A percentile compares a stretch with the other conserved stretches of the same genome.
Conservation (phyloP, 2,329 filamentous ascomycete genomes). For the Hymenoscyphus linearis region DNA sequence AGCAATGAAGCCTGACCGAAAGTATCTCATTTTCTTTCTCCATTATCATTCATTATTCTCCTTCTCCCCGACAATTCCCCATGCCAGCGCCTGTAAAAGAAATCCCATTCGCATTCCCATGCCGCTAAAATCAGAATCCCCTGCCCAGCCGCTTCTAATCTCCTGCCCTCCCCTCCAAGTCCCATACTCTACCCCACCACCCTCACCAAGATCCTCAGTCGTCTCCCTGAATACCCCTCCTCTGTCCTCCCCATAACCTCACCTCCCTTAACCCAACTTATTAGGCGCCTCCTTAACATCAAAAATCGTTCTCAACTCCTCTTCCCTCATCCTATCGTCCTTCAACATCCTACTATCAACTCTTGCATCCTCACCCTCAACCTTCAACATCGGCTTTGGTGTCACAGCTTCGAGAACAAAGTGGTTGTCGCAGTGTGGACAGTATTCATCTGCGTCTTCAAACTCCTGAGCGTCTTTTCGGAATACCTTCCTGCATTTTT, state of each 20-base stretch:
- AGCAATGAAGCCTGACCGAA: constrained; percentile 23
- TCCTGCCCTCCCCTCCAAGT: no score
- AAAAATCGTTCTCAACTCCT: constrained; percentile 63
- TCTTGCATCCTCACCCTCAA: constrained; percentile 87
- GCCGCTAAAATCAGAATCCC: constrained; percentile 25
- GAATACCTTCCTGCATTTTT: constrained; percentile 98
- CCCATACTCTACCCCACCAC: not conserved
- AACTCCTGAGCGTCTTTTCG: constrained; percentile 89
- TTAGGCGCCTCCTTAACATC: constrained; percentile 70
- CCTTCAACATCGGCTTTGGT: constrained; percentile 73
- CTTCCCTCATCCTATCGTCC: constrained; percentile 68
- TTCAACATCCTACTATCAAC: constrained; percentile 87
- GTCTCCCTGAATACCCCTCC: constrained; percentile 4
- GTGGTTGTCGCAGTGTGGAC: constrained; percentile 98
- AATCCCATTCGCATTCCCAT: constrained; percentile 16
- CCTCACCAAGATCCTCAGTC: no score
- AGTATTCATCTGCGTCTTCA: constrained; percentile 97
- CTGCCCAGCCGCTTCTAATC: no score
- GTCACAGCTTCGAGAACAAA: constrained; percentile 87
- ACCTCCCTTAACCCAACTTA: constrained; percentile 58
- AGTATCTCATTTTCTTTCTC: not conserved
- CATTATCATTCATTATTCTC: constrained; percentile 1
- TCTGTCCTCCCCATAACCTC: not conserved
- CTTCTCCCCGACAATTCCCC: not conserved
- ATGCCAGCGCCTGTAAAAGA: constrained; percentile 6